Conservation (phyloP, 257 asterid genomes). For the Datura wrightii region DNA sequence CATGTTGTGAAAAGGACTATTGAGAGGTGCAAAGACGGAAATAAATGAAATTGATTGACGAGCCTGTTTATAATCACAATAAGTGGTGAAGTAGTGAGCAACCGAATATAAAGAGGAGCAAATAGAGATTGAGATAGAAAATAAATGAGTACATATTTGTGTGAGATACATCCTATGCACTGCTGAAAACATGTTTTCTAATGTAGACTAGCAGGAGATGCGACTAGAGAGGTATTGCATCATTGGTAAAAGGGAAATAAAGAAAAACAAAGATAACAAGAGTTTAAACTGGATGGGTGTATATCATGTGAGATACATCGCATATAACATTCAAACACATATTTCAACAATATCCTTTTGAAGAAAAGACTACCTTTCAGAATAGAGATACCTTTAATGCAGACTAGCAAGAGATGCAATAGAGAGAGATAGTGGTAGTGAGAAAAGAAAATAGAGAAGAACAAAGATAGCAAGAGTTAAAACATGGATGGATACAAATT, state of each 20-base stretch:
- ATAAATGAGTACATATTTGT: not conserved
- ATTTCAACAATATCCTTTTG: not conserved
- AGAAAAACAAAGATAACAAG: not conserved
- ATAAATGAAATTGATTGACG: not conserved
- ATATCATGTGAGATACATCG: not conserved
- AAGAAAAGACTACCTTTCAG: not conserved
- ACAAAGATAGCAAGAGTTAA: not conserved
- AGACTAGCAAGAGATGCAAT: slow-evolving; percentile 9
- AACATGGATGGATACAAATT: slow-evolving; percentile 15
- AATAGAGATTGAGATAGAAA: slow-evolving; percentile 4
- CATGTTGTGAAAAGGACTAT: not conserved
- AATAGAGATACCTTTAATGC: not conserved
- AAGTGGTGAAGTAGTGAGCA: not conserved
- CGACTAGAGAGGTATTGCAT: not conserved
- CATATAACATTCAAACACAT: not conserved
- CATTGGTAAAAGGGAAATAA: not conserved
- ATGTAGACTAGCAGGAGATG: not conserved
- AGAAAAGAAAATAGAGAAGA: slow-evolving; percentile 1
- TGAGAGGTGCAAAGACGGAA: not conserved
- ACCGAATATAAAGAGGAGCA: not conserved
- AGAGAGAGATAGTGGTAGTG: not conserved
- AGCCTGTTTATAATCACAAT: not conserved
- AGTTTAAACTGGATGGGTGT: not conserved
- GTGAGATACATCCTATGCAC: not conserved
- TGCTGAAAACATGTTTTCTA: not conserved